Conservation (phyloP, 345 rosid genomes). For the Populus ilicifolia region DNA sequence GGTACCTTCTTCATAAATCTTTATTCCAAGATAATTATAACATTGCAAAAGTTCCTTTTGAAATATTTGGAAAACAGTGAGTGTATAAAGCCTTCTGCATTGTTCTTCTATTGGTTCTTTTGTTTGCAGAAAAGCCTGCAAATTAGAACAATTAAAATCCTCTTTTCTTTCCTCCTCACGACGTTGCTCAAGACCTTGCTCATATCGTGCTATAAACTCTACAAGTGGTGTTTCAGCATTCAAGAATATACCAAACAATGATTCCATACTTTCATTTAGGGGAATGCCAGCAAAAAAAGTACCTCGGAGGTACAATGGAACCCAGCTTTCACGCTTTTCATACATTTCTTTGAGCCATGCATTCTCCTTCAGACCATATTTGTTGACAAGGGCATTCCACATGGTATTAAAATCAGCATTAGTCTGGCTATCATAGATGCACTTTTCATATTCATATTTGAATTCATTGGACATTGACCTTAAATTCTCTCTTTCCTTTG, state of each 20-base stretch:
- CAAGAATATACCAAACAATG: constrained; percentile 61
- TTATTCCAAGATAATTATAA: constrained; percentile 57
- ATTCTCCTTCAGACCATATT: constrained; percentile 56
- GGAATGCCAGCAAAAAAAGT: constrained; percentile 82
- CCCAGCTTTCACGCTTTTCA: constrained; percentile 72
- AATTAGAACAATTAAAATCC: constrained; percentile 67
- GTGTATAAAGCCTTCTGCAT: constrained; percentile 74
- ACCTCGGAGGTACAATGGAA: constrained; percentile 61
- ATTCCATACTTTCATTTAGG: constrained; percentile 42
- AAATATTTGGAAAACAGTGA: constrained; percentile 60
- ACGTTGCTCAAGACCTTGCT: constrained; percentile 58
- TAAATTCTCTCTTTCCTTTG: constrained; percentile 58
- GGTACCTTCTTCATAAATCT: constrained; percentile 70
- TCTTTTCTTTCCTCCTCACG: constrained; percentile 79
- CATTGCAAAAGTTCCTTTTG: constrained; percentile 74
- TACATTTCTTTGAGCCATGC: constrained; percentile 70
- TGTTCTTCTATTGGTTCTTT: constrained; percentile 84
- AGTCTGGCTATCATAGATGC: constrained; percentile 67
- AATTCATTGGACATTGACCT: constrained; percentile 51
- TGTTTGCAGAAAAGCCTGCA: constrained; percentile 64
- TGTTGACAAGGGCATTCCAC: constrained; percentile 60
- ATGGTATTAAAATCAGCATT: constrained; percentile 53
- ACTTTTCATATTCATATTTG: constrained; percentile 62
- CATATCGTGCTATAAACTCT: constrained; percentile 62
- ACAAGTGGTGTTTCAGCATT: constrained; percentile 49